These are phyloP conservation scores for Amanita pallidorosea DNA, from an alignment of 768 basidiomycete genomes.

Conservation along the genomic window DNA sequence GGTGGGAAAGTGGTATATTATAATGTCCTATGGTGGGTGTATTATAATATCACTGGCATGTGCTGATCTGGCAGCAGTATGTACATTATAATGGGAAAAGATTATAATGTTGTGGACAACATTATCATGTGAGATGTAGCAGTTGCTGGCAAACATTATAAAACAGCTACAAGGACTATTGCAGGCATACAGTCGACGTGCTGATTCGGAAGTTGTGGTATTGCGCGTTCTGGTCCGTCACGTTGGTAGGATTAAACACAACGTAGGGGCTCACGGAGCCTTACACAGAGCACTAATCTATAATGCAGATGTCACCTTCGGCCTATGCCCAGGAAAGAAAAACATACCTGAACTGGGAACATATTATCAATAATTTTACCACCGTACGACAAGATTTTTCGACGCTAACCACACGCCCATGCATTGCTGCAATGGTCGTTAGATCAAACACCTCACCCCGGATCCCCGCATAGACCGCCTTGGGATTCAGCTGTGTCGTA, in stretches of 20 bases:
- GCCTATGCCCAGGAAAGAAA: neutral
- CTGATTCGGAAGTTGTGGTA: conserved; percentile 96
- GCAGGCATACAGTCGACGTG: conserved; percentile 86
- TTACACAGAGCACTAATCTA: conserved; percentile 91
- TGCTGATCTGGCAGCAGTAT: too few relatives aligned
- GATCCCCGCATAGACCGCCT: conserved; percentile 72
- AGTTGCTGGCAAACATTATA: too few relatives aligned
- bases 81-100: too few relatives aligned
- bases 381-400: conserved; percentile 73
- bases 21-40: too few relatives aligned
- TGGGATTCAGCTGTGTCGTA: conserved; percentile 48
- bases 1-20: too few relatives aligned
- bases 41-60: too few relatives aligned
- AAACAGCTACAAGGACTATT: too few relatives aligned
- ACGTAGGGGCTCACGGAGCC: conserved; percentile 83
- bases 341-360: conserved; percentile 84
- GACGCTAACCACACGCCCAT: conserved; percentile 60
- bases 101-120: too few relatives aligned
- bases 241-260: conserved; percentile 64
- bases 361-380: conserved; percentile 62
- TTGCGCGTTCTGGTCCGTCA: conserved; percentile 59
- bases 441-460: conserved; percentile 92
- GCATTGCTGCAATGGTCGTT: conserved; percentile 50
- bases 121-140: too few relatives aligned
- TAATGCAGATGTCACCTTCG: conserved; percentile 2